Base-by-base conservation (phyloP, 495 filamentous ascomycete genomes). In the Talaromyces adpressus region DNA sequence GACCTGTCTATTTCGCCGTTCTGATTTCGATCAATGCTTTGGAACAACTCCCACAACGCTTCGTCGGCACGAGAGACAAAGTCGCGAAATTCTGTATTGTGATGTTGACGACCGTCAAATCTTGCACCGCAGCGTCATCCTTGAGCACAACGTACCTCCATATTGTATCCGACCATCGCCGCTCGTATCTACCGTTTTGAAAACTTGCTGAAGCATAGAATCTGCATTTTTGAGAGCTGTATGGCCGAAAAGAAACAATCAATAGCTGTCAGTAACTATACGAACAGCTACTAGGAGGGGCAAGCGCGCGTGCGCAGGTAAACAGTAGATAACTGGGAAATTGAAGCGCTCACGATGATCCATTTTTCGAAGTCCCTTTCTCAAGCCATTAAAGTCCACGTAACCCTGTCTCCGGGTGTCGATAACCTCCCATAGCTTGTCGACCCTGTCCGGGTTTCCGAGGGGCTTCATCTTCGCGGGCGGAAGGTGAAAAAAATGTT, bases 151-250 rank as follows among this genome's bases (percentile, higher is more conserved):
- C 64, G 23, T 79, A 95, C 91, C 93, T 71, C 89, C 82, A 73
- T 91, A 97, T 71, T 94, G 88, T 66, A 98, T 97, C 67, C 85
- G 84, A 47, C 93, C 91, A 72, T 98, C 93, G 22, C 87, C 85
- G 72, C 89, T 90, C 59, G 87, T 89, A 70, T 98, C 95, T 45
- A 97, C 90, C 25, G 86, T 80, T 62, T 84, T 81, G 61, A 97
- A 79, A 56, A 98, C 89, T 65, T 86, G 86, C 66, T 82, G 81
- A 61, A 98, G 82, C 79, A 98, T 85, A n/a, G 83, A 76, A 73
- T 94, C 91, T 68, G 94, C 94, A 80, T 96, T 91, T 80, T 97
- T 95, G 66, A 98, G 80, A 63, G 94, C 93, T 97, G 71, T 34
- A 59, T 3, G 52, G 8, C 6, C 22, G 52, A 29, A 27, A 36